These are phyloP conservation scores for Fusarium newnesense DNA, from an alignment of 2,329 filamentous ascomycete genomes.

Conservation along the genomic window DNA sequence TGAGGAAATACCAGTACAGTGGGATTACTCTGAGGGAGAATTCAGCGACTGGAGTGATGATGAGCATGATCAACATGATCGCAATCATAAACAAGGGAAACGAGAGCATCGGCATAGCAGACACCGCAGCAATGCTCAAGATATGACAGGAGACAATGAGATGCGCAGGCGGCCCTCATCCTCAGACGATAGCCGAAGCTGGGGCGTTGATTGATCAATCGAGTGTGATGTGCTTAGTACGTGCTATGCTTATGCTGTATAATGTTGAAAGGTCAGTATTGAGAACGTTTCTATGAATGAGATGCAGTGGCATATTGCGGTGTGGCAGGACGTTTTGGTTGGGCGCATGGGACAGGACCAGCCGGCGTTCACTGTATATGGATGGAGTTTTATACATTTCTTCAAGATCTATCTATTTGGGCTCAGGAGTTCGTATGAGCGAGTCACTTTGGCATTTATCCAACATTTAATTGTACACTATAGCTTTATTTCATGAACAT, in stretches of 20 bases:
- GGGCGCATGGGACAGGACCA: slow-evolving; percentile 14
- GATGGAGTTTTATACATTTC: slow-evolving; percentile 26
- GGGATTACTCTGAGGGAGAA: slow-evolving; percentile 70
- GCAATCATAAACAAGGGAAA: slow-evolving; percentile 17
- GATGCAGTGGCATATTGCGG: neutral
- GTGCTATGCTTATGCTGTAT: slow-evolving; percentile 1
- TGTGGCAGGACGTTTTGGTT: slow-evolving; percentile 18
- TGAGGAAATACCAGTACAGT: slow-evolving; percentile 66
- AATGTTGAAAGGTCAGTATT: neutral
- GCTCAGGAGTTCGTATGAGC: slow-evolving; percentile 1
- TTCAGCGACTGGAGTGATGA: slow-evolving; percentile 67
- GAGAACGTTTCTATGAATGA: slow-evolving; percentile 9
- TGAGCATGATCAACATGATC: slow-evolving; percentile 49
- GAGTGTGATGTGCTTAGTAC: neutral
- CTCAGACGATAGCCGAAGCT: slow-evolving; percentile 42
- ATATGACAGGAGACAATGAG: neutral
- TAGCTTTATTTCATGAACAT: slow-evolving; percentile 9
- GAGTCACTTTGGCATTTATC: slow-evolving; percentile 2
- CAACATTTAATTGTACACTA: slow-evolving; percentile 23
- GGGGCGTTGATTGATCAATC: slow-evolving; percentile 39
- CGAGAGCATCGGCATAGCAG: slow-evolving; percentile 14
- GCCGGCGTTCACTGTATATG: slow-evolving; percentile 30
- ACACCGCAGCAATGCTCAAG: slow-evolving; percentile 14
- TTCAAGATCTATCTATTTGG: neutral
- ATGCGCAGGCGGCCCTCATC: slow-evolving; percentile 28